A percentile compares a stretch with the other conserved stretches of the same genome.
Conservation (phyloP, 352 stramenopile genomes). For the Nothophytophthora sp. region DNA sequence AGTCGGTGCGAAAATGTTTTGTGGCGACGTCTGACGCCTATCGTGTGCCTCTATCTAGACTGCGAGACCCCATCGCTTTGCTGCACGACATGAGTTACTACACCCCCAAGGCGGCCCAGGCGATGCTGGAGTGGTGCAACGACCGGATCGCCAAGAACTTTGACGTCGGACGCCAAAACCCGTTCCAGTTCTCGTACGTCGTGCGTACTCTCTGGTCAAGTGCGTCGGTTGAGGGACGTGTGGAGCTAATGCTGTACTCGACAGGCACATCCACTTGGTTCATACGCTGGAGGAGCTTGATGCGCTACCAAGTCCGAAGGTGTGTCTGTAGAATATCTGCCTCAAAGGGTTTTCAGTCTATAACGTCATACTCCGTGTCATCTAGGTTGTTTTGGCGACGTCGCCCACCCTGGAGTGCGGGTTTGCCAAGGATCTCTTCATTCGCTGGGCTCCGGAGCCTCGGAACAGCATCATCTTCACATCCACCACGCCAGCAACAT, state of each 20-base stretch:
- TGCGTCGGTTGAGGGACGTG: not conserved
- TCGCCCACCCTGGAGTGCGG: constrained; percentile 80
- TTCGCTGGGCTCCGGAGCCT: constrained; percentile 75
- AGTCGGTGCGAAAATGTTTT: not conserved
- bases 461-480: constrained; percentile 89
- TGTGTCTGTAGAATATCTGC: constrained; percentile 6
- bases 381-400: constrained; percentile 76
- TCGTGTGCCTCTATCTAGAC: constrained; percentile 26
- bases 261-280: constrained; percentile 85
- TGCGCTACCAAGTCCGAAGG: constrained; percentile 82
- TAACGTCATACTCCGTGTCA: constrained; percentile 4
- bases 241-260: not conserved
- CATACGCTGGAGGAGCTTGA: constrained; percentile 88
- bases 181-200: constrained; percentile 87
- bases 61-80: constrained; percentile 83
- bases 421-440: constrained; percentile 85
- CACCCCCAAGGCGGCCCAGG: constrained; percentile 84
- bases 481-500: constrained; percentile 54
- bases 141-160: constrained; percentile 91
- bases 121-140: constrained; percentile 91
- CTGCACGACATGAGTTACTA: constrained; percentile 92
- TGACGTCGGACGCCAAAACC: constrained; percentile 85
- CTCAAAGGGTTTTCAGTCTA: not conserved
- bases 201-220: not conserved
- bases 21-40: constrained; percentile 1